Conservation (phyloP, 2,329 filamentous ascomycete species). For the Fusarium chuoi region DNA sequence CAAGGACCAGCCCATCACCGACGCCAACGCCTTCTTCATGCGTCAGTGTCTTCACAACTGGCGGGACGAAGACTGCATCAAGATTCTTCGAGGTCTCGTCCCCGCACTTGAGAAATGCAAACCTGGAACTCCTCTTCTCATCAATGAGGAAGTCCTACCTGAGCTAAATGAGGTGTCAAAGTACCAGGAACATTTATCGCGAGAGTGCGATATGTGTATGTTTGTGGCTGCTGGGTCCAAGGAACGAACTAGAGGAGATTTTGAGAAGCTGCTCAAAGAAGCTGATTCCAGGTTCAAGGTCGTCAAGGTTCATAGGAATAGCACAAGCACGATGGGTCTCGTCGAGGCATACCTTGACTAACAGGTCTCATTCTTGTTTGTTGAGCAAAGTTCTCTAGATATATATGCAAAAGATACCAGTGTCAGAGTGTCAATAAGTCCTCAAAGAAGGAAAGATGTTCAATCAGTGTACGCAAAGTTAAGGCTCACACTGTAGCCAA, state of each 20-base stretch:
- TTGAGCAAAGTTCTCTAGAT: rapidly evolving
- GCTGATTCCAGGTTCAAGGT: not conserved
- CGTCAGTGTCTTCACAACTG: slow-evolving; percentile 3
- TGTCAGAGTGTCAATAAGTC: rapidly evolving
- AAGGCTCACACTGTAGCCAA: rapidly evolving
- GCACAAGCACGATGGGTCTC: not conserved
- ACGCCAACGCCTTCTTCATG: not conserved
- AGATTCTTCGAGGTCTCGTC: not conserved
- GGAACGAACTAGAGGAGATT: not conserved
- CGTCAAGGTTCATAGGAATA: not conserved
- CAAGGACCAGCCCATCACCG: not conserved
- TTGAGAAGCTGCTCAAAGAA: not conserved
- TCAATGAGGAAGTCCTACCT: not conserved
- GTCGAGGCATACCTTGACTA: not conserved
- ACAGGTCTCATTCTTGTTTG: rapidly evolving
- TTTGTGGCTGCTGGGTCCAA: not conserved
- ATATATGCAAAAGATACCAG: rapidly evolving
- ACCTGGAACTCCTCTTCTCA: not conserved
- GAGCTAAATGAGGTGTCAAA: not conserved
- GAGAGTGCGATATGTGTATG: not conserved
- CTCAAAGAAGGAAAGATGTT: not conserved
- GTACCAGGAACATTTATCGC: not conserved
- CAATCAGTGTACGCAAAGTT: rapidly evolving
- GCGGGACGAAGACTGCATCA: not conserved
- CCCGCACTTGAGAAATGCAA: not conserved